Evolutionary conservation across 2,329 filamentous ascomycete genomes (phyloP).

Genomic region (Ilyonectria sp.): DNA sequence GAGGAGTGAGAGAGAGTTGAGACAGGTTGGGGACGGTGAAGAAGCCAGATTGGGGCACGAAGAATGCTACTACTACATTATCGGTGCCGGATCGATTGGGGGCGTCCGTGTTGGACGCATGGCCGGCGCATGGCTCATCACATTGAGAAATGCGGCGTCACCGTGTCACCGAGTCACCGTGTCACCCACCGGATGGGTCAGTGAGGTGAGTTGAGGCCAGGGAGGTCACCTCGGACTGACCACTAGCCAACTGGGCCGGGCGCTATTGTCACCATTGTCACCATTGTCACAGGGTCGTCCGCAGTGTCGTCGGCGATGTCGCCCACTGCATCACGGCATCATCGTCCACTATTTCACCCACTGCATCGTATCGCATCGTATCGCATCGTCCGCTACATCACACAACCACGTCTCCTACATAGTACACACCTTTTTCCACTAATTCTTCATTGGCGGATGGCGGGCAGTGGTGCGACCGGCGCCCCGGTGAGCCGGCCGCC

Average conservation of each 20-base stretch:
- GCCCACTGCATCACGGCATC: no score
- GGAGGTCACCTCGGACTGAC: no score
- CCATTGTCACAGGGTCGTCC: no score
- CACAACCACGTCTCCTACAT: neutral
- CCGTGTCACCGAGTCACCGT: neutral
- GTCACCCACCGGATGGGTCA: no score
- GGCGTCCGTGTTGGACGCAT: neutral
- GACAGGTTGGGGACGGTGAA: conserved; percentile 1
- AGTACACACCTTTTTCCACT: neutral
- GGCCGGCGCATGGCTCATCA: conserved; percentile 9
- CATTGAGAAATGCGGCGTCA: conserved; percentile 16
- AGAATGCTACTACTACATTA: neutral
- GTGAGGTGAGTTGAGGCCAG: no score
- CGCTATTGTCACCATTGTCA: no score
- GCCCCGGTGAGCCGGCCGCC: neutral
- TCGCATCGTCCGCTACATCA: neutral
- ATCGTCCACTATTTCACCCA: no score
- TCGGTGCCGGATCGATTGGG: neutral
- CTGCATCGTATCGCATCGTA: neutral
- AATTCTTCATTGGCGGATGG: neutral
- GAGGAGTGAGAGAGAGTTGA: neutral
- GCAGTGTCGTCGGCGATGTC: no score
- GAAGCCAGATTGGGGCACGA: neutral
- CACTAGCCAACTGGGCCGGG: no score
- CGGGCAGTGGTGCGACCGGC: neutral